phyloP scores from a whole-genome alignment of 2,329 filamentous ascomycete genomes.

The Xylaria arbuscula region DNA sequence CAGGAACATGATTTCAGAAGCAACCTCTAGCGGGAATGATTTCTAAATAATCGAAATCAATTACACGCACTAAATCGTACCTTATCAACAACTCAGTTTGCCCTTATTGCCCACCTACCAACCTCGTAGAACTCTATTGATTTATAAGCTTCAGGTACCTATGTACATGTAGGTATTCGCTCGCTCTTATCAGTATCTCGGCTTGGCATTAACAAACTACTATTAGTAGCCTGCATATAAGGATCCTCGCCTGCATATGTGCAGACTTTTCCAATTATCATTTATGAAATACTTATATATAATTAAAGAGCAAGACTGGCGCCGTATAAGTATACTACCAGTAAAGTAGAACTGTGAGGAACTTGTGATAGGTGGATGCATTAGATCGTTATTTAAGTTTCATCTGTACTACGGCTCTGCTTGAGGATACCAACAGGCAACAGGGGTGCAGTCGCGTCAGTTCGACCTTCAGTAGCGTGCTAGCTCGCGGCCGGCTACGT shows the following conservation, averaged over 20 bases:
- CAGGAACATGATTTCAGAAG: conserved; percentile 24
- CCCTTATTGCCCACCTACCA: neutral
- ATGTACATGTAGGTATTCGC: no score
- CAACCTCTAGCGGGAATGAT: neutral
- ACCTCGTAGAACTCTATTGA: neutral
- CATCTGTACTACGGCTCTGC: neutral
- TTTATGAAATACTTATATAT: neutral
- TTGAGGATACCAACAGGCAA: neutral
- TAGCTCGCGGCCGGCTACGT: neutral
- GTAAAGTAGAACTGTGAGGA: neutral
- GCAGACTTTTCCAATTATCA: neutral
- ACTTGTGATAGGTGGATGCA: neutral
- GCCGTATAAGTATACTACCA: neutral
- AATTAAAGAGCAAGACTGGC: neutral
- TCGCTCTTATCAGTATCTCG: no score
- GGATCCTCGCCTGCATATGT: neutral
- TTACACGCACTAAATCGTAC: neutral
- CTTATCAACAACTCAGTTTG: neutral
- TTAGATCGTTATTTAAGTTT: conserved; percentile 3
- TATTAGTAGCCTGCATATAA: neutral
- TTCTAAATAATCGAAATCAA: neutral
- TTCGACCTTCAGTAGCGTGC: conserved; percentile 21
- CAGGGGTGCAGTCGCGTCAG: conserved; percentile 30
- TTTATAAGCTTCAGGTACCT: neutral
- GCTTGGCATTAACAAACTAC: neutral